Evolutionary conservation across 345 rosid genomes (phyloP).

Genomic region (Carallia brachiata): DNA sequence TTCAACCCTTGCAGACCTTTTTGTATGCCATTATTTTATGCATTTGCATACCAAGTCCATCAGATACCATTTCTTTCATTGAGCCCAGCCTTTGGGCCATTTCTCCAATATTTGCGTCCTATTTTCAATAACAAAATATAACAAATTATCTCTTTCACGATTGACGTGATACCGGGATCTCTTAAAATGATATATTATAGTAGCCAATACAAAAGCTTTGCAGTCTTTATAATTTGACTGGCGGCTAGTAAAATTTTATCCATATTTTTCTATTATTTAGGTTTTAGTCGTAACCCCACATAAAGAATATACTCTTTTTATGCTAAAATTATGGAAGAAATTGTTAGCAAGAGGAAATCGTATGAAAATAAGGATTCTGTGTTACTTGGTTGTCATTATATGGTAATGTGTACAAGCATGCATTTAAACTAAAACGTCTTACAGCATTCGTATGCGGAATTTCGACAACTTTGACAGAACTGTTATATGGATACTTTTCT

Average conservation of each 20-base stretch:
- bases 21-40: constrained; percentile 20
- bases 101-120: constrained; percentile 31
- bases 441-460: too few relatives aligned
- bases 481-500: too few relatives aligned
- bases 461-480: too few relatives aligned
- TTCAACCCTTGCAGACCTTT: constrained; percentile 30
- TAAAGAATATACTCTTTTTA: background rate
- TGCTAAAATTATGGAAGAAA: background rate
- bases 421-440: too few relatives aligned
- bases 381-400: too few relatives aligned
- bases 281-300: background rate
- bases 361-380: background rate
- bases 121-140: background rate
- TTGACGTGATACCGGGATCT: background rate
- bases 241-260: background rate
- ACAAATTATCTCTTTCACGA: too few relatives aligned
- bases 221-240: background rate
- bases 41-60: background rate
- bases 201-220: background rate
- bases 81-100: constrained; percentile 36
- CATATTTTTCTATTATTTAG: background rate
- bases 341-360: background rate
- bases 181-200: background rate
- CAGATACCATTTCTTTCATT: constrained; percentile 28
- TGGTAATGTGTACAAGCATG: too few relatives aligned